Base-by-base conservation (phyloP, 73 alveolate genomes). In the Tetrahymena malaccensis region DNA sequence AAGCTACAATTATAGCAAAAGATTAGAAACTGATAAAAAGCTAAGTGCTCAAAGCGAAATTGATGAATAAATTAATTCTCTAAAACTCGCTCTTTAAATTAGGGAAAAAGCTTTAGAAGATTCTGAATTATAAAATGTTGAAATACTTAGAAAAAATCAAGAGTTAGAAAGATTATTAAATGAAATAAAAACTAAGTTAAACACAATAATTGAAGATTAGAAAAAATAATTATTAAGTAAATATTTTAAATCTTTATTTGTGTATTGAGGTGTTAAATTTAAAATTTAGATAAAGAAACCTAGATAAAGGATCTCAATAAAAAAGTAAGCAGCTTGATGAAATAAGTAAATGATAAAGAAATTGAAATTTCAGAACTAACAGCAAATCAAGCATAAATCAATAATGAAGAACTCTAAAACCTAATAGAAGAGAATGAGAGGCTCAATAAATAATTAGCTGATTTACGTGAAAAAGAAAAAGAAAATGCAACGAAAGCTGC, bases 41-140 rank as follows among this genome's bases (percentile, higher is more conserved):
- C 31, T 94, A 85, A 84, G 93, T 31, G 93, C 93, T 84, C 34
- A 94, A 94, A 34, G 93, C 17, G 96, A 94, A 34, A 85, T 85
- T 27, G 37, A 85, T 17, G 93, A 94, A 85, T 43, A 70, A 25
- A 94, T 94, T 8, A 94, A 94, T 33, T 94, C 93, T 43, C 70
- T 94, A 22, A 94, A 94, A 33, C 38, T 94, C 5, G 95, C 89
- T 8, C 93, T 94, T 85, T 43, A 94, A 85, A 84, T 94, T 5
- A 94, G 93, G 25, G 95, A 85, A 10, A 27, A 85, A 85, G 84
- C 89, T 83, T 43, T 84, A 85, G 93, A 85, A 43, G 96, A 94
- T 35, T 43, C 96, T 84, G 96, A 94, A 44, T 85, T 43, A 84
- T 55, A 85, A 31, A 70, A 35, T 31, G 96, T 94, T 22, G 50